Conservation (phyloP, 495 filamentous ascomycete species). For the Symbiotaphrina buchneri region DNA sequence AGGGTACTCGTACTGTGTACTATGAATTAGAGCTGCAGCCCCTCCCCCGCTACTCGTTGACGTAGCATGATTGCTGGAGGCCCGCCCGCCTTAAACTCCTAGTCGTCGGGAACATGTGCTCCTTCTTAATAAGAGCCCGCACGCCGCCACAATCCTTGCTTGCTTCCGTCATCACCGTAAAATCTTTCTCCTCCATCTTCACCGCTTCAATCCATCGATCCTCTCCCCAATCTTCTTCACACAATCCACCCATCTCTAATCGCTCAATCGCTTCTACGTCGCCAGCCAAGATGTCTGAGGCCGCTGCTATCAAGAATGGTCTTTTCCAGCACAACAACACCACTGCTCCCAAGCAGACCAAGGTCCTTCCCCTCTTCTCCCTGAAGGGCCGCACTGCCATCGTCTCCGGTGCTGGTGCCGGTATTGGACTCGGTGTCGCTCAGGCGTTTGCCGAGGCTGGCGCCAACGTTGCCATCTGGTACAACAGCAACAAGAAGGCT, state of each 20-base stretch:
- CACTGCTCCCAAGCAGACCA: constrained; percentile 28
- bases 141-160: too few relatives aligned
- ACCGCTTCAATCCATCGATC: background rate
- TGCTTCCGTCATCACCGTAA: too few relatives aligned
- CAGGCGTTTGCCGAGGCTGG: constrained; percentile 61
- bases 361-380: constrained; percentile 60
- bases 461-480: constrained; percentile 76
- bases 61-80: too few relatives aligned
- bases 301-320: constrained; percentile 9
- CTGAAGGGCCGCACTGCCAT: constrained; percentile 69
- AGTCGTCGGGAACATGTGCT: too few relatives aligned
- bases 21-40: too few relatives aligned
- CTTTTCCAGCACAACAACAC: constrained; percentile 13
- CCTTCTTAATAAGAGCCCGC: too few relatives aligned
- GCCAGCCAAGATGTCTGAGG: constrained; percentile 1
- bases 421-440: constrained; percentile 64
- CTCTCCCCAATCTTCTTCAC: background rate
- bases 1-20: too few relatives aligned
- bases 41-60: too few relatives aligned
- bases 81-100: too few relatives aligned
- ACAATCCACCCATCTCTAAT: background rate
- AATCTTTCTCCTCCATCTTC: background rate
- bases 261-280: background rate
- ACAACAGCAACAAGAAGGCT: constrained; percentile 55
- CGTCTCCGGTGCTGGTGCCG: constrained; percentile 58